Evolutionary conservation across 106 monocot genomes (phyloP), one percentile per base, ranked within the genome.

Genomic region (Acorus gramineus): DNA sequence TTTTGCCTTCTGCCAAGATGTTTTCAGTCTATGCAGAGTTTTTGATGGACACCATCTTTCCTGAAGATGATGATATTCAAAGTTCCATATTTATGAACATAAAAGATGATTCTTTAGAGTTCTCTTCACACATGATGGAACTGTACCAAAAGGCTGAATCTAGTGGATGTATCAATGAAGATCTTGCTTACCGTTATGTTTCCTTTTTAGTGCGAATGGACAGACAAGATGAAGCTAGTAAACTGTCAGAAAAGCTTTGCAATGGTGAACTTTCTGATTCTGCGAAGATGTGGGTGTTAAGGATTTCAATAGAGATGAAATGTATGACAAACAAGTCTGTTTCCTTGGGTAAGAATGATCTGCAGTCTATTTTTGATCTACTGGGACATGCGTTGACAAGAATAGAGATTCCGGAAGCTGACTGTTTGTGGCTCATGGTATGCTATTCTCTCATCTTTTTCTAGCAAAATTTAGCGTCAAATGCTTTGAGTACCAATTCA

Each of bases 241-340:
- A 53, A 6, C 53, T 61, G n/a, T 54, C 67, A 49, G 54, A 28
- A 54, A 67, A 48, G 46, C 60, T 74, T 53, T 74, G 74, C 52
- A 52, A 60, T 42, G 61, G 65, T 14, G 42, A 11, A n/a, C 14
- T 53, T 53, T 61, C 61, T 4, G 60, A 74, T 3, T 8, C 60
- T 9, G 10, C 67, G 48, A 61, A 67, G 46, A 48, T 74, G 46
- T 74, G 74, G 74, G 43, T 11, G 11, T 67, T 74, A 47, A 68
- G 74, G 55, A 52, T 67, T 61, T 67, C 74, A 46, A 53, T 74
- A 53, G 74, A 66, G 53, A 67, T 73, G 59, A 59, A 53, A 53
- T 66, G n/a, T 43, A 3, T 61, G n/a, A 44, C 55, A 52, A 48
- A 59, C 6, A 47, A 54, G 28, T 61, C 67, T 55, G 10, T 44